Conservation (phyloP, 768 basidiomycete species). For the Chlorophyllum brunneum region DNA sequence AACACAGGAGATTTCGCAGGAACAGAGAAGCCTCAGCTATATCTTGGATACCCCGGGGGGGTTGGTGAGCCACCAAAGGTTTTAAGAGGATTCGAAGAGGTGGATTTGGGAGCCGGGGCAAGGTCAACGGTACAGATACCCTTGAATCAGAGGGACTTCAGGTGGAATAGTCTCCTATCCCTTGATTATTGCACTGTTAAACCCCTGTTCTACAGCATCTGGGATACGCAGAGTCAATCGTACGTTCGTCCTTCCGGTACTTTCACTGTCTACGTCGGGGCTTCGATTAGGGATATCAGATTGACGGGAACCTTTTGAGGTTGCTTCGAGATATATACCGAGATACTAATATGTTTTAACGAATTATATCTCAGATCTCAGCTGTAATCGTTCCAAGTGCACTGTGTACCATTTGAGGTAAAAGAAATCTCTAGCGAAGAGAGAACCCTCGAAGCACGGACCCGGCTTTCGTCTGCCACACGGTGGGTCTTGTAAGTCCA, state of each 20-base stretch:
- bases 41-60: conserved; percentile 43
- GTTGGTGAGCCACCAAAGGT: conserved; percentile 48
- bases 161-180: conserved; percentile 23
- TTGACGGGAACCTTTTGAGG: conserved; percentile 27
- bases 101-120: conserved; percentile 33
- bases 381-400: too few species aligned
- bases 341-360: too few species aligned
- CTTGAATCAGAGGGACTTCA: conserved; percentile 39
- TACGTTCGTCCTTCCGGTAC: conserved; percentile 49
- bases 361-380: too few species aligned
- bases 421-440: too few species aligned
- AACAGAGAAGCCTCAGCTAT: conserved; percentile 51
- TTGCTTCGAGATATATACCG: not conserved
- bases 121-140: conserved; percentile 33
- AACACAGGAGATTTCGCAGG: conserved; percentile 49
- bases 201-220: conserved; percentile 29
- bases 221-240: conserved; percentile 49
- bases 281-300: conserved; percentile 45
- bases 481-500: too few species aligned
- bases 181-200: not conserved
- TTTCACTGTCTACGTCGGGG: conserved; percentile 51
- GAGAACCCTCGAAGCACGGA: too few species aligned
- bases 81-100: conserved; percentile 49
- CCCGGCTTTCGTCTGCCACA: too few species aligned
- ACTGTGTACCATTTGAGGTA: too few species aligned